Evolutionary conservation across 2,329 filamentous ascomycete species (phyloP).

Genomic region (Phyllosticta citriasiana): DNA sequence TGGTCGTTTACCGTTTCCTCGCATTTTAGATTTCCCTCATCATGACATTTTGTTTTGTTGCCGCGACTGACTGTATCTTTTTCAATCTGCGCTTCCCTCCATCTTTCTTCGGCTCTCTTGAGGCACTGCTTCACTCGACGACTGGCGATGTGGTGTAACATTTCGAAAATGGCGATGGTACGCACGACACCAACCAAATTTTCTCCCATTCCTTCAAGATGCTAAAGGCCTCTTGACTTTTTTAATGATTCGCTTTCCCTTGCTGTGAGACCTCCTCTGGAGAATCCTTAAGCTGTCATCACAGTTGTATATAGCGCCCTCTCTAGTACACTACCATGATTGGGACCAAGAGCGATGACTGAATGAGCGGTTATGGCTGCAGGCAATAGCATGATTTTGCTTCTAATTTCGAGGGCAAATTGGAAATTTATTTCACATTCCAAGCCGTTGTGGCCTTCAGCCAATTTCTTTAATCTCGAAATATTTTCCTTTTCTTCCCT

Average conservation of each 20-base stretch:
- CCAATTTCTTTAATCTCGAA: not conserved
- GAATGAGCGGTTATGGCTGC: not conserved
- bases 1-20: not conserved
- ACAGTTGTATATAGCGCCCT: not conserved
- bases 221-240: not conserved
- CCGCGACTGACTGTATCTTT: not conserved
- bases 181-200: not conserved
- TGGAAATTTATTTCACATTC: not conserved
- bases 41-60: not conserved
- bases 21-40: not conserved
- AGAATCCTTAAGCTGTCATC: not conserved
- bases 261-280: not conserved
- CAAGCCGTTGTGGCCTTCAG: not conserved
- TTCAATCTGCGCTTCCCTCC: not conserved
- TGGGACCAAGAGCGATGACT: not conserved
- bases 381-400: not conserved
- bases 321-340: not conserved
- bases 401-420: not conserved
- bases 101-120: not conserved
- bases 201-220: not conserved
- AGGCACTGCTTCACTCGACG: not conserved
- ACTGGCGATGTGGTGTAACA: not conserved
- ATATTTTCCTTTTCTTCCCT: not conserved
- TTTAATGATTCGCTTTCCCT: not conserved
- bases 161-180: not conserved